Base-by-base conservation (phyloP, 108 stramenopile species). In the Cylindrotheca fusiformis region DNA sequence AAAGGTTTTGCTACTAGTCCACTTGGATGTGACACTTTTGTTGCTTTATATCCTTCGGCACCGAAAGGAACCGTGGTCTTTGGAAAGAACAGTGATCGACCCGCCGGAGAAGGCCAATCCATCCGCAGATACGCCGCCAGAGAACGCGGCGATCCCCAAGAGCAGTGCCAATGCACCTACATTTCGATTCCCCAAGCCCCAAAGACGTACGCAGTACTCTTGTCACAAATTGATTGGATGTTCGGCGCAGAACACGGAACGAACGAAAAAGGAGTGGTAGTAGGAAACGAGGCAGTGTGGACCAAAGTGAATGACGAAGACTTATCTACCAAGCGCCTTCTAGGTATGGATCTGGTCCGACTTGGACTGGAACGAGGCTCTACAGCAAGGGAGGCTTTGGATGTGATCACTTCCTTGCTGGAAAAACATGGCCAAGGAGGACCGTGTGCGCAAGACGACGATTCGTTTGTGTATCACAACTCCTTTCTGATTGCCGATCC, bases 61-160 rank as follows among this genome's bases (percentile, higher is more conserved):
- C 62, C 68, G 22, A 5, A 31, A 6, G 63, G 63, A 6, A 2
- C 25, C 0, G 50, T 69, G 1, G 41, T 83, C 6, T 83, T 83
- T 67, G 82, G 82, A 46, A 83, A 83, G 67, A 83, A 83, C 54
- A 71, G 68, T n/a, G 82, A 83, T 54, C 71, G 82, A 1, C 82
- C 82, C 4, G 23, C 49, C 28, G 78, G 72, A 29, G 82, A 83
- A 74, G 58, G 56, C 2, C 82, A 83, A n/a, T 27, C 48, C 33
- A 66, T 79, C 29, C 52, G 57, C 2, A 33, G 72, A 48, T 73
- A 74, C 48, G 71, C 71, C 4, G 49, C 63, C 4, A 20, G 23
- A 28, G 10, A 28, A 14, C 10, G 6, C 14, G 36, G 6, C 14
- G 36, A 41, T 41, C 10, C 6, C 36, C 36, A 41, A 41, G 36